Percentiles rank a stretch among this genome's conserved stretches.
phyloP scores from a whole-genome alignment of 495 filamentous ascomycete genomes.

The Talaromyces adpressus region DNA sequence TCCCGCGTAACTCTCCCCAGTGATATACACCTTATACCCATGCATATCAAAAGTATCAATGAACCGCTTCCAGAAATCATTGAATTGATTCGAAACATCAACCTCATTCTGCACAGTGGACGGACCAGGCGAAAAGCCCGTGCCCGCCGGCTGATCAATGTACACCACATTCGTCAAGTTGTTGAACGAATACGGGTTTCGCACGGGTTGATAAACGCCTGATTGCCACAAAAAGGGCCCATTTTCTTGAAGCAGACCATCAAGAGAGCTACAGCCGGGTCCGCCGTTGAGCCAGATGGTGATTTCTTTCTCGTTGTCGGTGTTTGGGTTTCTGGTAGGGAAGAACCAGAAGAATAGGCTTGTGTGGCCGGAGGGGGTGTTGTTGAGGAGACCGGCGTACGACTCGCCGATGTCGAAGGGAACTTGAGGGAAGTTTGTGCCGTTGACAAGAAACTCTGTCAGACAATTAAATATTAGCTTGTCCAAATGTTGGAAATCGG shows the following conservation, averaged over 20 bases:
- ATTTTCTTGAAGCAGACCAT: constrained; percentile 61
- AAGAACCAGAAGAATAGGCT: constrained; percentile 78
- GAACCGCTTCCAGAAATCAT: constrained; percentile 65
- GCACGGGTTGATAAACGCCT: constrained; percentile 49
- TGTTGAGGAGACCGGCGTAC: constrained; percentile 70
- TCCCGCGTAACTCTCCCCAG: constrained; percentile 68
- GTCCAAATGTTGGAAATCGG: neutral
- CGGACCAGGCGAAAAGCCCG: constrained; percentile 60
- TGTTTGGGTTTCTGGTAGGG: constrained; percentile 46
- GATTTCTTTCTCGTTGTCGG: constrained; percentile 51
- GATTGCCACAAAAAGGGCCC: constrained; percentile 56
- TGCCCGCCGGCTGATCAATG: constrained; percentile 72
- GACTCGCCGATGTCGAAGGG: constrained; percentile 71
- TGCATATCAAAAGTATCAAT: constrained; percentile 60
- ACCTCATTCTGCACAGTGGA: constrained; percentile 55
- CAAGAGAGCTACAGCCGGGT: constrained; percentile 59
- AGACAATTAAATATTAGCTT: neutral
- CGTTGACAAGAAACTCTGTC: constrained; percentile 57
- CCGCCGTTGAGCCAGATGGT: constrained; percentile 71
- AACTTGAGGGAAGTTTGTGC: constrained; percentile 61
- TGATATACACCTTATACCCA: constrained; percentile 57
- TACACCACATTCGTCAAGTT: constrained; percentile 63
- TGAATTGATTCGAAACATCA: constrained; percentile 61
- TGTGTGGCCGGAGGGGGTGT: constrained; percentile 42
- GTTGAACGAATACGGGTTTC: constrained; percentile 61